Conservation (phyloP, 2,329 filamentous ascomycete genomes). For the Macrophomina pseudophaseolina region DNA sequence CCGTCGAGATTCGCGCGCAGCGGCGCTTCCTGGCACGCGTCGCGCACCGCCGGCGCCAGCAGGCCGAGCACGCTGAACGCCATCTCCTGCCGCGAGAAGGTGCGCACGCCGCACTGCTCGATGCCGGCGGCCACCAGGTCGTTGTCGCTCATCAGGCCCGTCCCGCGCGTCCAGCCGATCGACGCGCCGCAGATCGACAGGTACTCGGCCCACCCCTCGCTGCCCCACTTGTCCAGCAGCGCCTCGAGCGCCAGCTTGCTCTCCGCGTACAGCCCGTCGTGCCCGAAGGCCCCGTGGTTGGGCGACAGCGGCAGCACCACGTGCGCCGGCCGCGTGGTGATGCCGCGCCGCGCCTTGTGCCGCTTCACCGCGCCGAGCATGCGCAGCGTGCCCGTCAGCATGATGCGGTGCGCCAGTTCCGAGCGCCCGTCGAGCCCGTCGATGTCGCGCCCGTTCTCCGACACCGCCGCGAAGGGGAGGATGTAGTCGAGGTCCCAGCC, state of each 20-base stretch:
- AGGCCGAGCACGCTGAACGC: constrained; percentile 41
- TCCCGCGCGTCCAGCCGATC: constrained; percentile 55
- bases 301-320: constrained; percentile 52
- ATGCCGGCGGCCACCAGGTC: constrained; percentile 47
- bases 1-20: background rate
- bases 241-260: constrained; percentile 50
- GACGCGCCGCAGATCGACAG: constrained; percentile 48
- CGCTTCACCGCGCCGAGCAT: constrained; percentile 44
- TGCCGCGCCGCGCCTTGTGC: constrained; percentile 37
- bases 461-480: constrained; percentile 51
- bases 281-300: constrained; percentile 52
- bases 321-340: constrained; percentile 43
- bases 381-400: constrained; percentile 48
- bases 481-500: constrained; percentile 47
- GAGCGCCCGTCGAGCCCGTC: constrained; percentile 42
- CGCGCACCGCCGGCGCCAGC: background rate
- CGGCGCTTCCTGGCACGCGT: background rate
- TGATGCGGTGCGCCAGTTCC: constrained; percentile 47
- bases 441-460: constrained; percentile 44
- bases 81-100: constrained; percentile 51
- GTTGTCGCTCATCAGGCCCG: constrained; percentile 51
- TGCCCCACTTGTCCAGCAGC: constrained; percentile 42
- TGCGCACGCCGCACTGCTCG: constrained; percentile 45
- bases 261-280: constrained; percentile 52
- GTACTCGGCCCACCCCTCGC: constrained; percentile 47